Base-by-base conservation (phyloP, 1,284 basidiomycete species). In the Ustilago xerochloae region DNA sequence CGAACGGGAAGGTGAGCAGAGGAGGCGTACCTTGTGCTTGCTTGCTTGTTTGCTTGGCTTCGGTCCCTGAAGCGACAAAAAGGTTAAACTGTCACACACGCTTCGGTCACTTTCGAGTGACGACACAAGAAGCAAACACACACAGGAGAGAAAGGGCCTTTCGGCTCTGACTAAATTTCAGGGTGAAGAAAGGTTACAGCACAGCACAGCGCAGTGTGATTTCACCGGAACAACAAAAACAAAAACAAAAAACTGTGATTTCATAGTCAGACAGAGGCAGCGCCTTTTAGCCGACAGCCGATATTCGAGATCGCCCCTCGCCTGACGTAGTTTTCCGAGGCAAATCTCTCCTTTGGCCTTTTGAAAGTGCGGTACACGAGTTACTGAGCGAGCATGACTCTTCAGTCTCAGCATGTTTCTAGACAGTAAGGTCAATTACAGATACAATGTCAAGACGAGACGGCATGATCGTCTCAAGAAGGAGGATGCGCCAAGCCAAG, bases 251-350 rank as follows among this genome's bases (percentile, higher is more conserved):
- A 20, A 22, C n/a, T 16, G 26, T 49, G 29, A 33, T 49, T 32
- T 32, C 20, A 30, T 20, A 43, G 15, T 36, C 46, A 45, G 41
- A 35, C 7, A 56, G 18, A 52, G 13, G 16, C 28, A 39, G 20
- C 6, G n/a, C n/a, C n/a, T n/a, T n/a, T n/a, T n/a, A n/a, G 39
- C 39, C 22, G 22, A 43, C 39, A 43, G 39, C 22, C 9, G 22
- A 43, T 15, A 20, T 16, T 49, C 33, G 29, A 36, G 33, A 12
- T 24, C 12, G 6, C 35, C 8, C 20, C 35, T 51, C 22, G 33
- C 50, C 50, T 41, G 50, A 52, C 38, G 22, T 52, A 26, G 50
- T 22, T 41, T 52, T n/a, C 35, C 49, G 49, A 51, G 49, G n/a
- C 4, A n/a, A 5, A 20, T 39, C 38, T 7, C 12, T 29, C 12